These are phyloP conservation scores for Boletus reticulatus DNA, from an alignment of 768 basidiomycete species.

Conservation along the genomic window DNA sequence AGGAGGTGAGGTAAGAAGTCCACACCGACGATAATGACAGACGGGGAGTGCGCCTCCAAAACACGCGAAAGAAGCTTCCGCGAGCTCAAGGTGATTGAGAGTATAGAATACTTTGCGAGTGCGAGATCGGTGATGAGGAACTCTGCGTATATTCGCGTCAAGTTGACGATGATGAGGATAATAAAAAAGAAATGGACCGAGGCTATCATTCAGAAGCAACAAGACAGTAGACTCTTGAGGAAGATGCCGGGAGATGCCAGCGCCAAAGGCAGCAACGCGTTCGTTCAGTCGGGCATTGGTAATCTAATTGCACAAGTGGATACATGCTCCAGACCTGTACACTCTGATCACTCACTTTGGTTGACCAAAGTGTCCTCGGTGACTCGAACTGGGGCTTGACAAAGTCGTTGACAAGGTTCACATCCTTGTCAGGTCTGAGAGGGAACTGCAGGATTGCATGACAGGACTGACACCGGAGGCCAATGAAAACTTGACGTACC, in stretches of 20 bases:
- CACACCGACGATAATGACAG: constrained; percentile 72
- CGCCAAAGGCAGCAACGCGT: constrained; percentile 69
- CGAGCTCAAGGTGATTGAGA: constrained; percentile 63
- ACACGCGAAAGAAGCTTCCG: constrained; percentile 60
- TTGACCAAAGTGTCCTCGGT: constrained; percentile 76
- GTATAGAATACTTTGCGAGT: constrained; percentile 65
- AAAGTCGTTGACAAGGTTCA: constrained; percentile 63
- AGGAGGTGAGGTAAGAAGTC: constrained; percentile 66
- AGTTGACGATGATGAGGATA: not conserved
- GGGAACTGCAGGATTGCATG: constrained; percentile 55
- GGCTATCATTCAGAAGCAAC: constrained; percentile 74
- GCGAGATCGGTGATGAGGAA: constrained; percentile 81
- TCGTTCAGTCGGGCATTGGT: constrained; percentile 70
- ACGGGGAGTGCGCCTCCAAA: constrained; percentile 62
- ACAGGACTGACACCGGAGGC: not conserved
- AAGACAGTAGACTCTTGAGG: constrained; percentile 65
- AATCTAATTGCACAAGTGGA: constrained; percentile 45
- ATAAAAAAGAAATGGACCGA: constrained; percentile 47
- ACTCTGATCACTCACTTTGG: constrained; percentile 47
- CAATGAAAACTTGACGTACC: constrained; percentile 42
- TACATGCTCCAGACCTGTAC: not conserved
- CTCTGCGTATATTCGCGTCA: constrained; percentile 40
- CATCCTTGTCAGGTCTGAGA: constrained; percentile 66
- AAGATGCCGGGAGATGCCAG: constrained; percentile 60
- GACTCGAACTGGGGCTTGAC: constrained; percentile 64